A percentile compares a stretch with the other conserved stretches of the same genome.
These are phyloP conservation scores for Geosmithia putterillii DNA, from an alignment of 2,329 filamentous ascomycete species.

Conservation along the genomic window DNA sequence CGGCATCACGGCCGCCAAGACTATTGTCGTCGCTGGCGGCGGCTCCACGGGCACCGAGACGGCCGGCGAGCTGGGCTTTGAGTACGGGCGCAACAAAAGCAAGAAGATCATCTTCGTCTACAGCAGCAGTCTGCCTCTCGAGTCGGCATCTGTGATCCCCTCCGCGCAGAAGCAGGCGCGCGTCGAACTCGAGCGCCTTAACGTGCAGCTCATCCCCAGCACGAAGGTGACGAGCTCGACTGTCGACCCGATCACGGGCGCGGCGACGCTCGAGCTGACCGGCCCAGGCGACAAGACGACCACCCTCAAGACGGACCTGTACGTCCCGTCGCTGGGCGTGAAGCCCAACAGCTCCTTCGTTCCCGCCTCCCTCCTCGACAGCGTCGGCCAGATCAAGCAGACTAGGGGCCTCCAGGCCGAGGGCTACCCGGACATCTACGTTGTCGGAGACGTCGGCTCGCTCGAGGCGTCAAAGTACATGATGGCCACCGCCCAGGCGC, in stretches of 20 bases:
- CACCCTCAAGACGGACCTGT: conserved; percentile 27
- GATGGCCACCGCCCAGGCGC: conserved; percentile 17
- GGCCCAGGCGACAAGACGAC: conserved; percentile 16
- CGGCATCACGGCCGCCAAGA: conserved; percentile 19
- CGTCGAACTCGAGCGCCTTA: conserved; percentile 27
- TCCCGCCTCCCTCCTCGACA: conserved; percentile 22
- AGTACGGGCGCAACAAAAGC: conserved; percentile 24
- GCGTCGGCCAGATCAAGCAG: conserved; percentile 20
- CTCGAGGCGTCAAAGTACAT: conserved; percentile 21
- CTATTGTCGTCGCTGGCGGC: conserved; percentile 38
- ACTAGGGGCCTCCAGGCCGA: conserved; percentile 21
- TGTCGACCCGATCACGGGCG: conserved; percentile 6
- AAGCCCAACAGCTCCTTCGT: conserved; percentile 31
- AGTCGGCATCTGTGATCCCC: conserved; percentile 14
- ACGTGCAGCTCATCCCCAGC: conserved; percentile 26
- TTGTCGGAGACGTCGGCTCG: conserved; percentile 30
- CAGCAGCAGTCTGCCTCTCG: conserved; percentile 23
- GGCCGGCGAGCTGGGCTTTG: conserved; percentile 37
- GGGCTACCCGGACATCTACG: conserved; percentile 26
- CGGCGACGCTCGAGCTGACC: conserved; percentile 20
- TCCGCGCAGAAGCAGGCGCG: conserved; percentile 24
- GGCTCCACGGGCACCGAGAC: conserved; percentile 38
- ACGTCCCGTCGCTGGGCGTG: conserved; percentile 33
- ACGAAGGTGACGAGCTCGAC: conserved; percentile 20
- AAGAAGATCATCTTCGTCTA: conserved; percentile 35